Conservation (phyloP, 495 filamentous ascomycete species). For the Xylaria intraflava region DNA sequence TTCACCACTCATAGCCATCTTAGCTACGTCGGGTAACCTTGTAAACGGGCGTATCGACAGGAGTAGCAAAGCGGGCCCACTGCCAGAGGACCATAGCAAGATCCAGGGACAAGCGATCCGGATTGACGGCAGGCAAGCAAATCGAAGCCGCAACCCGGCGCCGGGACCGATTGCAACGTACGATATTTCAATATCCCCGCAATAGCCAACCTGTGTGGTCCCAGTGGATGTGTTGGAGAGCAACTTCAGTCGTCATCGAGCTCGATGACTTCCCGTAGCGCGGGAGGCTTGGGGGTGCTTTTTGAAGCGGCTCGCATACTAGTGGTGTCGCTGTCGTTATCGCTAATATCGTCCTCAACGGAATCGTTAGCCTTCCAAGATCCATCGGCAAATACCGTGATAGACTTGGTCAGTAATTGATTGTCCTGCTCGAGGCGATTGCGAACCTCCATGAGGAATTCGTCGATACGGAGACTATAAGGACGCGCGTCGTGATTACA, state of each 20-base stretch:
- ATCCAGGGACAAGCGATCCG: neutral
- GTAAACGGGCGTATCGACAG: neutral
- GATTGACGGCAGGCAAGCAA: neutral
- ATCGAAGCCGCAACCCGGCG: neutral
- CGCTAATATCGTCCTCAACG: conserved; percentile 21
- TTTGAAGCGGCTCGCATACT: conserved; percentile 1
- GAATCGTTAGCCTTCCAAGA: conserved; percentile 46
- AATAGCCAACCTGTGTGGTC: neutral
- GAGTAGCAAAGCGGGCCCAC: neutral
- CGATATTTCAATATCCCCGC: neutral
- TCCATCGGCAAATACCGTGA: conserved; percentile 52
- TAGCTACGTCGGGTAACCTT: neutral
- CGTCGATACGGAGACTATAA: conserved; percentile 58
- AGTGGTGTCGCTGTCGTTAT: conserved; percentile 16
- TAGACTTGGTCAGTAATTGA: conserved; percentile 46
- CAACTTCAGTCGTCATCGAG: conserved; percentile 19
- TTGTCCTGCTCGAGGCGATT: conserved; percentile 36
- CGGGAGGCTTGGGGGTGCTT: neutral
- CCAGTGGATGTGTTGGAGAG: neutral
- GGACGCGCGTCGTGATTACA: conserved; percentile 71
- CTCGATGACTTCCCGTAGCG: conserved; percentile 17
- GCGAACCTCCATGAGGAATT: conserved; percentile 58
- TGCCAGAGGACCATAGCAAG: neutral
- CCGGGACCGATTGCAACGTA: neutral
- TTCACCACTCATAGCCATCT: too few species aligned